A percentile compares a stretch with the other conserved stretches of the same genome.
phyloP scores from a whole-genome alignment of 192 early-diverging fungal species.

The Globomyces pollinis-pini region DNA sequence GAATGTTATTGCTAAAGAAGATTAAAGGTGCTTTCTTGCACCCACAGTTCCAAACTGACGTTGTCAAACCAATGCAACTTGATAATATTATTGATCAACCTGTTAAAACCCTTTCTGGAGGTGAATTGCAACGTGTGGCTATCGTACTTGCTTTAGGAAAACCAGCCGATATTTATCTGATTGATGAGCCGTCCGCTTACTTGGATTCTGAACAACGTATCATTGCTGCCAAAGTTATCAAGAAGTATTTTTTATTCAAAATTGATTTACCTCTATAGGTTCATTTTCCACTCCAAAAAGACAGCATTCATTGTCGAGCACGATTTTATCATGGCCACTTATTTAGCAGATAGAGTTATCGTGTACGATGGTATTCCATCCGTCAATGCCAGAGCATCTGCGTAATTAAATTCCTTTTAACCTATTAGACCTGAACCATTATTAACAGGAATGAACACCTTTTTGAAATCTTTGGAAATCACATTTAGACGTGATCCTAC shows the following conservation, averaged over 20 bases:
- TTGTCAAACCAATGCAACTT: slow-evolving; percentile 87
- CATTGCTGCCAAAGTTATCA: slow-evolving; percentile 97
- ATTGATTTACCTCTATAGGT: no score
- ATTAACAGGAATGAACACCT: slow-evolving; percentile 93
- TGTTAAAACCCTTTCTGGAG: slow-evolving; percentile 73
- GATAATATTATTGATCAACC: slow-evolving; percentile 90
- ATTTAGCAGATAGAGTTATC: slow-evolving; percentile 92
- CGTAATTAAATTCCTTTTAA: slow-evolving; percentile 31
- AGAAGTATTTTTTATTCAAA: no score
- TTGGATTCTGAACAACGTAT: slow-evolving; percentile 99
- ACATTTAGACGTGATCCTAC: slow-evolving; percentile 96
- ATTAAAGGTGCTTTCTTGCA: slow-evolving; percentile 79
- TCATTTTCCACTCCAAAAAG: slow-evolving; percentile 91
- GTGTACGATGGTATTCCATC: slow-evolving; percentile 92
- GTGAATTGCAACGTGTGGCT: slow-evolving; percentile 99
- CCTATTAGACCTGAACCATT: slow-evolving; percentile 74
- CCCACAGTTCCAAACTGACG: slow-evolving; percentile 95
- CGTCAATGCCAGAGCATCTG: slow-evolving; percentile 67
- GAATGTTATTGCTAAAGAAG: slow-evolving; percentile 82
- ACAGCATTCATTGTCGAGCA: slow-evolving; percentile 98
- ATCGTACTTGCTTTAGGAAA: slow-evolving; percentile 81
- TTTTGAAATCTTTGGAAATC: slow-evolving; percentile 84
- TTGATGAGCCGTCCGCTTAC: slow-evolving; percentile 97
- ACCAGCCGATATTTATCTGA: slow-evolving; percentile 93
- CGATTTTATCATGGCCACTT: slow-evolving; percentile 99